These are phyloP conservation scores for Haplosporangium sp. DNA, from an alignment of 371 early-diverging fungal genomes.

Conservation along the genomic window DNA sequence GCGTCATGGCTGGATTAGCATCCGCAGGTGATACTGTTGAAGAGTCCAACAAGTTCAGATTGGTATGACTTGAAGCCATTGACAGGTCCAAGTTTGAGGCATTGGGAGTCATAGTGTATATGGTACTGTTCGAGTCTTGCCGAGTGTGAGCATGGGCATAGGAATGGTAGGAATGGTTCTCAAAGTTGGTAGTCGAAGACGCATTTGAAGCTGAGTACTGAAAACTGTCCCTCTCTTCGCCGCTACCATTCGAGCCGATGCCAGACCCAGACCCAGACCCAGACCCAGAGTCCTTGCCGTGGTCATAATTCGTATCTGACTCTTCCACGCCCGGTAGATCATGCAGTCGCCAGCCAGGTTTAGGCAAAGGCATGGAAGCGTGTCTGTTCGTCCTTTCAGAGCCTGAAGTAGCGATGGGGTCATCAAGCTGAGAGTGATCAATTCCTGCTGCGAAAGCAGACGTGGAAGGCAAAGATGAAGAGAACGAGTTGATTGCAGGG, in stretches of 20 bases:
- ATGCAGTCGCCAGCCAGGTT: slow-evolving; percentile 43
- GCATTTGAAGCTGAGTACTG: slow-evolving; percentile 49
- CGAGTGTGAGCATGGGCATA: slow-evolving; percentile 25
- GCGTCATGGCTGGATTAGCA: background rate
- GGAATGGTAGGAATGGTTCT: slow-evolving; percentile 11
- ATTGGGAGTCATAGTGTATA: slow-evolving; percentile 43
- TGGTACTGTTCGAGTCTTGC: slow-evolving; percentile 36
- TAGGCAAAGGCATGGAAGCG: slow-evolving; percentile 48
- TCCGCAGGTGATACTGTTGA: slow-evolving; percentile 1
- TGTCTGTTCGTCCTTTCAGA: slow-evolving; percentile 36
- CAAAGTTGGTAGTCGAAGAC: slow-evolving; percentile 42
- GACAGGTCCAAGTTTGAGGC: slow-evolving; percentile 44
- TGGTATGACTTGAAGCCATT: slow-evolving; percentile 11
- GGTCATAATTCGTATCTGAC: slow-evolving; percentile 9
- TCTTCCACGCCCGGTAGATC: slow-evolving; percentile 31
- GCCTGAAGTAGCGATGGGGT: background rate
- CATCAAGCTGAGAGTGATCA: background rate
- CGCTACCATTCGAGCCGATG: background rate
- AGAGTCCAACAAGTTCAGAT: slow-evolving; percentile 11
- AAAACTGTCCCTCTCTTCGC: slow-evolving; percentile 16
- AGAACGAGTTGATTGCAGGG: slow-evolving; percentile 7
- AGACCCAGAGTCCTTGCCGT: slow-evolving; percentile 12
- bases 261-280: slow-evolving; percentile 10
- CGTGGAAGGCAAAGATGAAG: slow-evolving; percentile 34
- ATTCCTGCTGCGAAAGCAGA: slow-evolving; percentile 34